These are phyloP conservation scores for Hypoxylon sp. DNA, from an alignment of 2,329 filamentous ascomycete species.

Conservation along the genomic window DNA sequence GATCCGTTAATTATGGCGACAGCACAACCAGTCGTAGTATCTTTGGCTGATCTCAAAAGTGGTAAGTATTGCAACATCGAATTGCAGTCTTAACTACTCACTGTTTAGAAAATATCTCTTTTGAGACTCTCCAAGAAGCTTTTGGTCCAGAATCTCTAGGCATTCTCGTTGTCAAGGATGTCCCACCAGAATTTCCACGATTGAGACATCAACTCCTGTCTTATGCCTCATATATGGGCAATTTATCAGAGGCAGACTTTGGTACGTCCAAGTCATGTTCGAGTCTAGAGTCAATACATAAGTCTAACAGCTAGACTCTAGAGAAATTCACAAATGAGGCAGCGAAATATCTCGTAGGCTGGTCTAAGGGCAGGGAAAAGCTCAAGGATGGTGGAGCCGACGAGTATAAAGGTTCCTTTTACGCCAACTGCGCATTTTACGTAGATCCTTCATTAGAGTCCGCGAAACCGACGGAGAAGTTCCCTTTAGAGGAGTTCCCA, in stretches of 20 bases:
- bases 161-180: conserved; percentile 92
- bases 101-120: conserved; percentile 73
- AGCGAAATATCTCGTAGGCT: conserved; percentile 78
- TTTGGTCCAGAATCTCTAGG: conserved; percentile 93
- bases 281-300: not conserved
- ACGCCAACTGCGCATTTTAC: conserved; percentile 86
- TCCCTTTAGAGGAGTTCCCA: conserved; percentile 76
- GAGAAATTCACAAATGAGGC: conserved; percentile 71
- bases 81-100: conserved; percentile 14
- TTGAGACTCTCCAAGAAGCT: conserved; percentile 79
- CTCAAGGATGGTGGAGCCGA: conserved; percentile 84
- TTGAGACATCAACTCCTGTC: conserved; percentile 83
- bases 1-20: conserved; percentile 58
- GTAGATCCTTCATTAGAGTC: conserved; percentile 74
- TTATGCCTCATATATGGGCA: conserved; percentile 90
- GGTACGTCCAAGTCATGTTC: conserved; percentile 63
- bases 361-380: conserved; percentile 87
- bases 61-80: conserved; percentile 59
- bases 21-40: conserved; percentile 73
- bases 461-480: conserved; percentile 71
- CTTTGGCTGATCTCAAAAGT: conserved; percentile 71
- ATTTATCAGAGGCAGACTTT: conserved; percentile 79
- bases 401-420: conserved; percentile 86
- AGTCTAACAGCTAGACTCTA: conserved; percentile 32
- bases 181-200: conserved; percentile 79